A percentile compares a stretch with the other conserved stretches of the same genome.
These are phyloP conservation scores for Elaeis oleifera DNA, from an alignment of 202 grass and related monocot genomes.

Conservation along the genomic window DNA sequence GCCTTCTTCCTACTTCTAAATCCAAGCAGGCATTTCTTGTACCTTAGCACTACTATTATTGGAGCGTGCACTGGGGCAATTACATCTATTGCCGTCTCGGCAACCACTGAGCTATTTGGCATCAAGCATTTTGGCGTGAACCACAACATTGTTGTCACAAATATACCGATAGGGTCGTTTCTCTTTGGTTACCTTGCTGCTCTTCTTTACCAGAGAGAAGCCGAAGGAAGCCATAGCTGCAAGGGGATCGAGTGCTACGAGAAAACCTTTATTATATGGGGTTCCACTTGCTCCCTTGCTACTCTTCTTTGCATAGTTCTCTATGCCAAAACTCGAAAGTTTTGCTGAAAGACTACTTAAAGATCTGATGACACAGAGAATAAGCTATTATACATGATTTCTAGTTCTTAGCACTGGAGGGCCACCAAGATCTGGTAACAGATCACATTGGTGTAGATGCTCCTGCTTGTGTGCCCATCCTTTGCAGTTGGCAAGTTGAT, in stretches of 20 bases:
- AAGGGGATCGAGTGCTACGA: constrained; percentile 52
- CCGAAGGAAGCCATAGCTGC: constrained; percentile 36
- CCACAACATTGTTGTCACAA: constrained; percentile 90
- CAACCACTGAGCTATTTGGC: constrained; percentile 84
- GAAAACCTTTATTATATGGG: constrained; percentile 66
- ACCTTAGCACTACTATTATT: constrained; percentile 57
- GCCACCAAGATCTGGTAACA: no score
- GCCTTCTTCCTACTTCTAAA: constrained; percentile 80
- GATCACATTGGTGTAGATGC: no score
- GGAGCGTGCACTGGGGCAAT: constrained; percentile 93
- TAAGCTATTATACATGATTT: no score
- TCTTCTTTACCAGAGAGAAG: constrained; percentile 57
- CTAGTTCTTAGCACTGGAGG: no score
- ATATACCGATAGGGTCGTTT: constrained; percentile 80
- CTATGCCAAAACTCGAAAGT: constrained; percentile 47
- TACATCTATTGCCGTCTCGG: constrained; percentile 70
- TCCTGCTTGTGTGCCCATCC: no score
- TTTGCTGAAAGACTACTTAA: background rate
- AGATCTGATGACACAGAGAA: no score
- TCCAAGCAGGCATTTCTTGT: constrained; percentile 37
- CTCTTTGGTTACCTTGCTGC: constrained; percentile 87
- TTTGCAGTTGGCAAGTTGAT: no score
- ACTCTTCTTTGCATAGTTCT: constrained; percentile 52
- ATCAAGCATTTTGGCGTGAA: constrained; percentile 80
- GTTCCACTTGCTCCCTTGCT: constrained; percentile 46